These are phyloP conservation scores for Colletotrichum sublineola DNA, from an alignment of 2,329 filamentous ascomycete genomes.

Conservation along the genomic window DNA sequence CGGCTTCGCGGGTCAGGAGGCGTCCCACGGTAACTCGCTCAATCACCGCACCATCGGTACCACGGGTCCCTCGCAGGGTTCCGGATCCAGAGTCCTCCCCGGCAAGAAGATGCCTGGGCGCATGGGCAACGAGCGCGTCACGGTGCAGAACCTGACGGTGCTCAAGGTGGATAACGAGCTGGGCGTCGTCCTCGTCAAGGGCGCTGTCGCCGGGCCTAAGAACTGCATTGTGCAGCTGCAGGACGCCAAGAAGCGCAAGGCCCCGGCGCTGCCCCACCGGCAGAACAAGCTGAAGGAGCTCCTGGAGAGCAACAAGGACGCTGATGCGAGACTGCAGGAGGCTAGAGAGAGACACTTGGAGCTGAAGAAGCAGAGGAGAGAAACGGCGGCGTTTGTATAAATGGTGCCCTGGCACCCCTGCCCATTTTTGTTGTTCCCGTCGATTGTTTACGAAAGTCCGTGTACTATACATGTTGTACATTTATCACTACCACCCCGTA, in stretches of 20 bases:
- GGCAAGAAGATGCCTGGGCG: conserved; percentile 98
- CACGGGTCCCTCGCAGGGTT: conserved; percentile 88
- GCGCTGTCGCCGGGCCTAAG: conserved; percentile 89
- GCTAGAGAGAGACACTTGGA: conserved; percentile 66
- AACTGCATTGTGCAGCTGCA: conserved; percentile 86
- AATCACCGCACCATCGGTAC: conserved; percentile 95
- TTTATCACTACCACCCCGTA: conserved; percentile 34
- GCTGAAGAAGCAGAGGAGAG: conserved; percentile 61
- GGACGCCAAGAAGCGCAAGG: conserved; percentile 88
- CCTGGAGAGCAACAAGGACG: conserved; percentile 62
- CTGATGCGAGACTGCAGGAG: conserved; percentile 60
- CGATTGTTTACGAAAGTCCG: conserved; percentile 43
- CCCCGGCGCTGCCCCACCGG: conserved; percentile 63
- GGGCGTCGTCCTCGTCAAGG: conserved; percentile 90
- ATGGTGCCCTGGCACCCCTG: conserved; percentile 4
- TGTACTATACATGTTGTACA: conserved; percentile 56
- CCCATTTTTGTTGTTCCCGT: conserved; percentile 17
- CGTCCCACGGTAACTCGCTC: conserved; percentile 94
- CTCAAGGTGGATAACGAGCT: conserved; percentile 88
- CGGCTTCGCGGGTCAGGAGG: conserved; percentile 89
- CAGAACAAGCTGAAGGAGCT: conserved; percentile 60
- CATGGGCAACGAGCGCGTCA: conserved; percentile 92
- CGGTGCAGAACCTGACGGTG: conserved; percentile 91
- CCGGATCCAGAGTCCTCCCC: conserved; percentile 90
- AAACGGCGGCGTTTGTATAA: conserved; percentile 45